These are phyloP conservation scores for Pythium oligandrum DNA, from an alignment of 352 stramenopile species.

Conservation along the genomic window DNA sequence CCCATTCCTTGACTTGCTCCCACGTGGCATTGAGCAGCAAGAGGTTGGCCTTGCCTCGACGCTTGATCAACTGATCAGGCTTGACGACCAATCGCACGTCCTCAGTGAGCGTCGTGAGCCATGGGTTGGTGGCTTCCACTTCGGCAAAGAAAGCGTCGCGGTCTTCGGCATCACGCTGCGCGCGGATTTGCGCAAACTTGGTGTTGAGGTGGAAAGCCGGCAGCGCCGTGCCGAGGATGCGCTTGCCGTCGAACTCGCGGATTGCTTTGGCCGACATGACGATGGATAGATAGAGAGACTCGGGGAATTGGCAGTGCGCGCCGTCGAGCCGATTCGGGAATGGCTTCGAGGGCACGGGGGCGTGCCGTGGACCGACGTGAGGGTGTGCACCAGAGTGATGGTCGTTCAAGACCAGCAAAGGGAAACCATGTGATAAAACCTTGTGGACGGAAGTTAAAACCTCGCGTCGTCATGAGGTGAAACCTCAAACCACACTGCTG, in stretches of 20 bases:
- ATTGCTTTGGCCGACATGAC: conserved; percentile 95
- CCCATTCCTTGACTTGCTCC: conserved; percentile 91
- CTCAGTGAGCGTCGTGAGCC: conserved; percentile 67
- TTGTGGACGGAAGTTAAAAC: conserved; percentile 4
- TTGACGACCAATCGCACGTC: conserved; percentile 93
- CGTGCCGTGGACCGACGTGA: background rate
- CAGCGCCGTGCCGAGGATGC: conserved; percentile 85
- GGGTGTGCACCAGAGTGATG: conserved; percentile 10
- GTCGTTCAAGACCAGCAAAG: conserved; percentile 3
- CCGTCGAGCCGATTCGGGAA: conserved; percentile 12
- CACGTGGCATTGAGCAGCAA: conserved; percentile 94
- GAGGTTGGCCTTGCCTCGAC: conserved; percentile 93
- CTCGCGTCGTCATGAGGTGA: conserved; percentile 9
- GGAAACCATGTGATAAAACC: conserved; percentile 5
- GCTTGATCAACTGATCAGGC: conserved; percentile 97
- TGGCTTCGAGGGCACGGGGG: background rate
- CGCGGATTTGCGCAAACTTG: conserved; percentile 67
- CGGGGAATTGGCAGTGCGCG: no score
- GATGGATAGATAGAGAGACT: background rate
- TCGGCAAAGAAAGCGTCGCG: conserved; percentile 57
- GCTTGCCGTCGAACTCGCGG: conserved; percentile 95
- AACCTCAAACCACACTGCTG: background rate
- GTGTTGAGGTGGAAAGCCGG: conserved; percentile 69
- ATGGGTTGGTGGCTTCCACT: conserved; percentile 76
- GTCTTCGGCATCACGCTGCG: conserved; percentile 13